A percentile compares a stretch with the other conserved stretches of the same genome.
These are phyloP conservation scores for Pseudomassariella vexata DNA, from an alignment of 2,329 filamentous ascomycete genomes.

Conservation along the genomic window DNA sequence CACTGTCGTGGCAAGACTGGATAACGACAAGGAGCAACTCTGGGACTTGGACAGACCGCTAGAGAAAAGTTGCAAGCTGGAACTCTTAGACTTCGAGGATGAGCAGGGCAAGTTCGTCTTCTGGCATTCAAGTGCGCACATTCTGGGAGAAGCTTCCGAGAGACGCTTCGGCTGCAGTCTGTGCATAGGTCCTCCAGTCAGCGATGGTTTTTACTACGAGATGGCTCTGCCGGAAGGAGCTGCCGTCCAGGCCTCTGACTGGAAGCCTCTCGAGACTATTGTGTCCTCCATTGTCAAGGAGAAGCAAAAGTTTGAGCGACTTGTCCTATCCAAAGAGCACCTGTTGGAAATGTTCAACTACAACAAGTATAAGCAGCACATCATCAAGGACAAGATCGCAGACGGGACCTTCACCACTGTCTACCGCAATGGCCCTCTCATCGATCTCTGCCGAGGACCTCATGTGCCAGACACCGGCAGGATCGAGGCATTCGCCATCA, in stretches of 20 bases:
- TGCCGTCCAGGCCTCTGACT: constrained; percentile 70
- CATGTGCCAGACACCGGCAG: constrained; percentile 91
- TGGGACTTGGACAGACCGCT: constrained; percentile 93
- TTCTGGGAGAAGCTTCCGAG: constrained; percentile 92
- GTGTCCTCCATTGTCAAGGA: constrained; percentile 87
- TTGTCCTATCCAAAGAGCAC: constrained; percentile 85
- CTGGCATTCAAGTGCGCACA: constrained; percentile 95
- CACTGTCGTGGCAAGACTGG: constrained; percentile 79
- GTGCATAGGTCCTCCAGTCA: constrained; percentile 88
- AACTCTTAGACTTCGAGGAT: constrained; percentile 74
- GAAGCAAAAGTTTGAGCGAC: constrained; percentile 89
- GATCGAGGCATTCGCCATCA: constrained; percentile 91
- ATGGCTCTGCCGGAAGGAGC: constrained; percentile 74
- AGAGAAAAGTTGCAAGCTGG: constrained; percentile 80
- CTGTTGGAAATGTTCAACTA: constrained; percentile 94
- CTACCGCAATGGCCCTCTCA: constrained; percentile 87
- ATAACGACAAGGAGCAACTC: constrained; percentile 63
- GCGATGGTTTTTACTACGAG: constrained; percentile 95
- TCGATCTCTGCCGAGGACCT: constrained; percentile 91
- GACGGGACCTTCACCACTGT: constrained; percentile 90
- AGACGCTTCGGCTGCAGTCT: constrained; percentile 84
- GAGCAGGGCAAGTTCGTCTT: constrained; percentile 84
- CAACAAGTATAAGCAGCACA: constrained; percentile 98
- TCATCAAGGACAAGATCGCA: constrained; percentile 87
- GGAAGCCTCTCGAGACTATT: constrained; percentile 76